Percentiles rank a stretch among this genome's conserved stretches.
Conservation (phyloP, 2,329 filamentous ascomycete genomes). For the Metarhizium brunneum region DNA sequence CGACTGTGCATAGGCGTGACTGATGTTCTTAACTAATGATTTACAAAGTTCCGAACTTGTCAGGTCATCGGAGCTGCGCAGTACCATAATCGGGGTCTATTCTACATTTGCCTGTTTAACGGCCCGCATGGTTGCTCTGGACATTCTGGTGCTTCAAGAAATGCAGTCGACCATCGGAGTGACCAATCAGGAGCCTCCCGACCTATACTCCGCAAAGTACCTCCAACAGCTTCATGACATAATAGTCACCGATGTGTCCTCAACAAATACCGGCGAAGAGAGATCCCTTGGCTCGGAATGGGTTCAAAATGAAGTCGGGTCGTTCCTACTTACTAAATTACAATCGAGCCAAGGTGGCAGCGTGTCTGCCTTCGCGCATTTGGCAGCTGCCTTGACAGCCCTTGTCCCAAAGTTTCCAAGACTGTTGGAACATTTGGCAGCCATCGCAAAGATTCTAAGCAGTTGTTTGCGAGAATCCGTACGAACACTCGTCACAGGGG, state of each 20-base stretch:
- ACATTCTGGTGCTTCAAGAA: constrained; percentile 21
- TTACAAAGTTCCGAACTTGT: constrained; percentile 5
- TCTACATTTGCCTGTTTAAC: constrained; percentile 37
- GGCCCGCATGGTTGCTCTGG: constrained; percentile 42
- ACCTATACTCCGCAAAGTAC: constrained; percentile 26
- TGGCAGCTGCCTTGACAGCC: constrained; percentile 30
- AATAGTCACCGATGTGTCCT: constrained; percentile 11
- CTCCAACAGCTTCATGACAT: constrained; percentile 33
- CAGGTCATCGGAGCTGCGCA: constrained; percentile 18
- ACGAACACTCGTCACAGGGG: constrained; percentile 12
- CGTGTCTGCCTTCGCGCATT: constrained; percentile 31
- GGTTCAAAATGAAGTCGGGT: constrained; percentile 11
- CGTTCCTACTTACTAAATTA: constrained; percentile 35
- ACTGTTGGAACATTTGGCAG: constrained; percentile 32
- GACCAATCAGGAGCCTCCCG: constrained; percentile 11
- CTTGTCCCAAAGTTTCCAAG: constrained; percentile 37
- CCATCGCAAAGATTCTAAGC: constrained; percentile 25
- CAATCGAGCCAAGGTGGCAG: constrained; percentile 30
- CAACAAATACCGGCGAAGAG: constrained; percentile 9
- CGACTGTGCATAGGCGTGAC: not conserved
- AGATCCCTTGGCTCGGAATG: constrained; percentile 5
- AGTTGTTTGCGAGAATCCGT: constrained; percentile 22
- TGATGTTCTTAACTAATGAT: not conserved
- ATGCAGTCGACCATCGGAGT: constrained; percentile 1
- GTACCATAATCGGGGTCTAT: constrained; percentile 26